Base-by-base conservation (phyloP, 2,329 filamentous ascomycete genomes). In the Pseudogymnoascus sp. region DNA sequence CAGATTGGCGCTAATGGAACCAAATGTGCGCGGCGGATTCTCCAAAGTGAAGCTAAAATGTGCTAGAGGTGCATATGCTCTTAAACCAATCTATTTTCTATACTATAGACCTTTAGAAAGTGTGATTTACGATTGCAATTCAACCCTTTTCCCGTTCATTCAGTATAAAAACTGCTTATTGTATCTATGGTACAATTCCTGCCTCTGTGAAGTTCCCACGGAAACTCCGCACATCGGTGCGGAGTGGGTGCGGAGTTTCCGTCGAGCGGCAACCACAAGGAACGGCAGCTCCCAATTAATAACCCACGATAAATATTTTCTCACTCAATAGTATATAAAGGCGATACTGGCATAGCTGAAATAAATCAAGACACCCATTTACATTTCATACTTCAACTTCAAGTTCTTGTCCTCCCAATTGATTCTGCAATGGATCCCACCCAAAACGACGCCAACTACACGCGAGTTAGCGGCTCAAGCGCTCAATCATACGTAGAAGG, bases 401-500 rank as follows among this genome's bases (percentile, higher is more conserved):
- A 43, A 43, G 16, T 43, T 18, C 16, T 43, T 43, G 6, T 14
- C 40, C 1, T 43, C 16, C 11, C 11, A 46, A 46, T 5, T 25
- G 18, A 46, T 25, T 46, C 5, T 25, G 12, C 21, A 25, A 46
- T 46, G 42, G 21, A 46, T 12, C 42, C 42, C 42, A 25, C 42
- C 5, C 42, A 25, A 12, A 23, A 46, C 18, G 21, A 46, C 11
- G 5, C 21, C 42, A 46, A 23, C 42, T 46, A 46, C 21, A 3
- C 3, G 21, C 42, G 42, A 46, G 42, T 46, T 23, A 46, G 42
- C 42, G 21, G 42, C 42, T 25, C 42, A 8, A 46, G 42, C 42
- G 42, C 42, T 8, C 18, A 60, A 60, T 12, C n/a, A 18, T 85
- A 87, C 62, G 78, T 84, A 3, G 75, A 81, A 68, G 75, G 76